Evolutionary conservation across 2,329 filamentous ascomycete genomes (phyloP).

Genomic region (Scorias spongiosa): DNA sequence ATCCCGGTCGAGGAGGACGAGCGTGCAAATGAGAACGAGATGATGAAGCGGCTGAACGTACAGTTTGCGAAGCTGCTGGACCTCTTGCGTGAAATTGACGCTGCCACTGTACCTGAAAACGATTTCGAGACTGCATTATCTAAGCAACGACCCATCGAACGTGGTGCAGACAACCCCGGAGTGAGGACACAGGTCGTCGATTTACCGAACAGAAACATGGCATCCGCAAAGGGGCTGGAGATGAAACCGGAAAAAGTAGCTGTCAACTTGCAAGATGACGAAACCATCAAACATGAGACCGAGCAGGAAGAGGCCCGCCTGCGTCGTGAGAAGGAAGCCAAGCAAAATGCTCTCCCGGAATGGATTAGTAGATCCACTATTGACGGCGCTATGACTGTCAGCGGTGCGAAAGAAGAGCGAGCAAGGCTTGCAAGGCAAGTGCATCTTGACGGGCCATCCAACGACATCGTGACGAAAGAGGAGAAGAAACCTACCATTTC

Average conservation of each 20-base stretch:
- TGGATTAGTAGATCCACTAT: conserved; percentile 24
- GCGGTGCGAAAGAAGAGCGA: conserved; percentile 20
- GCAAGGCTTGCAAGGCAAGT: conserved; percentile 25
- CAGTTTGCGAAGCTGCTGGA: conserved; percentile 68
- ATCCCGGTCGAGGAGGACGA: conserved; percentile 48
- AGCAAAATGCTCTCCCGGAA: conserved; percentile 20
- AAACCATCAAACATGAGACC: conserved; percentile 18
- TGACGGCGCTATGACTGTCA: conserved; percentile 30
- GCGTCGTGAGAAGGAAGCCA: conserved; percentile 18
- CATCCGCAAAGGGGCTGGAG: conserved; percentile 19
- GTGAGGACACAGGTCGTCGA: conserved; percentile 23
- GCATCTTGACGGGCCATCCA: conserved; percentile 23
- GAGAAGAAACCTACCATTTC: conserved; percentile 16
- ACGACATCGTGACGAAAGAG: conserved; percentile 35
- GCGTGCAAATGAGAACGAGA: conserved; percentile 38
- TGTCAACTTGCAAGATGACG: conserved; percentile 20
- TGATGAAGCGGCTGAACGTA: conserved; percentile 59
- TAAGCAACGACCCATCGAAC: conserved; percentile 46
- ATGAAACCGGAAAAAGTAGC: conserved; percentile 21
- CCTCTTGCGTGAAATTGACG: conserved; percentile 61
- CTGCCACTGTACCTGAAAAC: conserved; percentile 55
- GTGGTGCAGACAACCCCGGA: conserved; percentile 52
- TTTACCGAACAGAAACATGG: conserved; percentile 16
- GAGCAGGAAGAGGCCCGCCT: conserved; percentile 17
- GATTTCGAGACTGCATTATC: conserved; percentile 56